Conservation (phyloP, 2,329 filamentous ascomycete species). For the Xenoacremonium recifei region DNA sequence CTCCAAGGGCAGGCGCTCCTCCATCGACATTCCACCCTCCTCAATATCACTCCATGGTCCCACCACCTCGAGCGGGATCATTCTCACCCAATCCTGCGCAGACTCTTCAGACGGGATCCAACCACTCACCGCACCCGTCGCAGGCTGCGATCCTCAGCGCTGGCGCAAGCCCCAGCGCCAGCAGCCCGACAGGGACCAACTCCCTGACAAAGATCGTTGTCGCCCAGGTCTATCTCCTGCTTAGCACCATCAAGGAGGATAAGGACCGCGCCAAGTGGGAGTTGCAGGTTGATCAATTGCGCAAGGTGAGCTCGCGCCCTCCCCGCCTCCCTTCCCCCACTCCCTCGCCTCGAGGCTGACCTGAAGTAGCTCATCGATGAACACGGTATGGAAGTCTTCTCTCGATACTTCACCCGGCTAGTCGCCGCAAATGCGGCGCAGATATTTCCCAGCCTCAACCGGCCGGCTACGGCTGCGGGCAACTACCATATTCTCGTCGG, state of each 20-base stretch:
- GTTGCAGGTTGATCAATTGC: constrained; percentile 84
- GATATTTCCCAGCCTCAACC: constrained; percentile 79
- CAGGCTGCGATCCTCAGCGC: constrained; percentile 57
- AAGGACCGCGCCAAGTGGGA: constrained; percentile 91
- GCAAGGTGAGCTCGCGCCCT: constrained; percentile 65
- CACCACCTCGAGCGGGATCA: constrained; percentile 61
- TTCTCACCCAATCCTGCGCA: constrained; percentile 62
- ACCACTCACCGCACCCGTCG: constrained; percentile 56
- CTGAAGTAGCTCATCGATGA: constrained; percentile 81
- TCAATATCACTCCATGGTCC: constrained; percentile 53
- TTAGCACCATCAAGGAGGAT: constrained; percentile 94
- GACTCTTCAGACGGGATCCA: constrained; percentile 54
- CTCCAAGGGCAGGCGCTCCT: constrained; percentile 36
- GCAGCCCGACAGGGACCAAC: constrained; percentile 60
- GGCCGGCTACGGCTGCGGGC: constrained; percentile 71
- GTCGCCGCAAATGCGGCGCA: constrained; percentile 87
- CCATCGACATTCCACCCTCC: constrained; percentile 28
- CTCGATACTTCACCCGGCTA: constrained; percentile 91
- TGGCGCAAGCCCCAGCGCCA: constrained; percentile 60
- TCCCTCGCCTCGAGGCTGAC: constrained; percentile 17
- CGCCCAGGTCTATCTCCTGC: constrained; percentile 89
- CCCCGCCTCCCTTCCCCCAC: not conserved
- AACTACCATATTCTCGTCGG: constrained; percentile 80
- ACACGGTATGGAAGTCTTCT: constrained; percentile 98
- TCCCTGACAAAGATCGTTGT: constrained; percentile 90